Evolutionary conservation across 805 yeast species (phyloP).

Genomic region (Saccharomyces jurei): DNA sequence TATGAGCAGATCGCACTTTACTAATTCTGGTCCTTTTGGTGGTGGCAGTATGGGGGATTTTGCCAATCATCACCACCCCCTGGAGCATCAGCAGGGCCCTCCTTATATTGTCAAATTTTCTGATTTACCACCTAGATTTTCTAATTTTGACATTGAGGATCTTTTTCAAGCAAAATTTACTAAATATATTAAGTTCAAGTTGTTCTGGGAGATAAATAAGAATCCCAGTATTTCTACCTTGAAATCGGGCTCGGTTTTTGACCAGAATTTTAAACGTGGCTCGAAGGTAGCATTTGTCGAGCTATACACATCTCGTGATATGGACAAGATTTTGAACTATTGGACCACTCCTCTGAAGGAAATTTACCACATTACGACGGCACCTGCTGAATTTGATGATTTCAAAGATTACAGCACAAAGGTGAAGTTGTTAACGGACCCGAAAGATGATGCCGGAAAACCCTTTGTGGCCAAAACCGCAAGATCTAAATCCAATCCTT

Average conservation of each 20-base stretch:
- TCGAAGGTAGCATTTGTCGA: constrained; percentile 36
- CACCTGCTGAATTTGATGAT: constrained; percentile 33
- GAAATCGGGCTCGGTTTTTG: constrained; percentile 41
- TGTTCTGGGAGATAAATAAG: constrained; percentile 50
- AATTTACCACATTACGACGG: constrained; percentile 30
- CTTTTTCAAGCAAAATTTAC: constrained; percentile 57
- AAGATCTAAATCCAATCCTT: constrained; percentile 52
- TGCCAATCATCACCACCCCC: constrained; percentile 1
- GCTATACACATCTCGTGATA: constrained; percentile 37
- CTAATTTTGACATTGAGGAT: constrained; percentile 44
- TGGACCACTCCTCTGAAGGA: constrained; percentile 31
- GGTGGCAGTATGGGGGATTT: neutral
- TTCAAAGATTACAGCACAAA: constrained; percentile 31
- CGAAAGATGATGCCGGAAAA: constrained; percentile 19
- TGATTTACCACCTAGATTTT: constrained; percentile 50
- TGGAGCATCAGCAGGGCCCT: constrained; percentile 29
- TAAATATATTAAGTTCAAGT: constrained; percentile 48
- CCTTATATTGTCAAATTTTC: constrained; percentile 61
- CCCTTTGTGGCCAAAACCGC: constrained; percentile 14
- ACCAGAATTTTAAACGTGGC: constrained; percentile 54
- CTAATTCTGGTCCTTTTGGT: neutral
- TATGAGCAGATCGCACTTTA: neutral
- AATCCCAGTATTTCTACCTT: constrained; percentile 62
- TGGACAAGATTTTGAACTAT: constrained; percentile 28
- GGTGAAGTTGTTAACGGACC: constrained; percentile 20